Evolutionary conservation across 768 basidiomycete species (phyloP).

Genomic region (Austroboletus eburneus): DNA sequence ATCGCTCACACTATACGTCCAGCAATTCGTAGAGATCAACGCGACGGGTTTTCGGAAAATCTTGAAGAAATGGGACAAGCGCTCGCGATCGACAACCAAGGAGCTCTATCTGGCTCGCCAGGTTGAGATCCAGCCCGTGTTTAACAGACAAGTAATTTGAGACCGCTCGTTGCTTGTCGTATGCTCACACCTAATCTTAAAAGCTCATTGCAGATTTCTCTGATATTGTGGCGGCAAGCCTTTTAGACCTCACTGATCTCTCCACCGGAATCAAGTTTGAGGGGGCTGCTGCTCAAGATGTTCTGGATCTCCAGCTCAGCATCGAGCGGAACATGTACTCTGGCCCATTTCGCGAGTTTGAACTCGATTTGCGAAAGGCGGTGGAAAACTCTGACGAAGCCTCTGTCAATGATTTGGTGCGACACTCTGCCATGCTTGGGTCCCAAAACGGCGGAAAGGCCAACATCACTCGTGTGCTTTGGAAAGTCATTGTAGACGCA

Average conservation of each 20-base stretch:
- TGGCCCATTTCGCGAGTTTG: constrained; percentile 83
- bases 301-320: constrained; percentile 68
- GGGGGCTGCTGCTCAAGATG: constrained; percentile 69
- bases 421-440: constrained; percentile 62
- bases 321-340: constrained; percentile 56
- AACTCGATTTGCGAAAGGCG: constrained; percentile 80
- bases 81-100: constrained; percentile 91
- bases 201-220: constrained; percentile 94
- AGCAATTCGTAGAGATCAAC: constrained; percentile 98
- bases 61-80: constrained; percentile 97
- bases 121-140: constrained; percentile 98
- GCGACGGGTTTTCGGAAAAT: constrained; percentile 97
- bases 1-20: constrained; percentile 17
- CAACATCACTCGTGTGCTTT: constrained; percentile 87
- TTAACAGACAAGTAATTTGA: constrained; percentile 81
- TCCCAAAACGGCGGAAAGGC: constrained; percentile 56
- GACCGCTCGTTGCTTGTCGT: neutral
- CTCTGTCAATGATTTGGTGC: constrained; percentile 65
- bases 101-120: constrained; percentile 94
- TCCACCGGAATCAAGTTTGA: constrained; percentile 76
- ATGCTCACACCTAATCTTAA: constrained; percentile 10
- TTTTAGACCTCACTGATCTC: constrained; percentile 74
- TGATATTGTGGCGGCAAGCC: constrained; percentile 83
- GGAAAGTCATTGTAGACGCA: constrained; percentile 87
- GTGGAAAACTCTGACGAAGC: constrained; percentile 56